Evolutionary conservation across 768 basidiomycete genomes (phyloP).

Genomic region (Brasilioporus rufonigricans): DNA sequence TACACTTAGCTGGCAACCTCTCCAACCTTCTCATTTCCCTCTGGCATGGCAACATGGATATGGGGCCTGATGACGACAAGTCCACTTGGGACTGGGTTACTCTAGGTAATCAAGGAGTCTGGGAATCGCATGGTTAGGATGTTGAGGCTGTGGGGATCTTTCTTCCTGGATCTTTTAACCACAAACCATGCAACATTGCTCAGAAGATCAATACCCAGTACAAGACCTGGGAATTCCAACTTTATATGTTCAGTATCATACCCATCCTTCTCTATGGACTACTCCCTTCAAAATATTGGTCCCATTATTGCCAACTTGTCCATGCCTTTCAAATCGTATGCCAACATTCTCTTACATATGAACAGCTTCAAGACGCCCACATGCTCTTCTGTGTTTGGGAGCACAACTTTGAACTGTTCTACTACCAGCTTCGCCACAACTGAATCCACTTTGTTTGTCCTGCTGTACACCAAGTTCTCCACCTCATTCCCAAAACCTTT

Average conservation of each 20-base stretch:
- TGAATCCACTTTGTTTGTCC: too few relatives aligned
- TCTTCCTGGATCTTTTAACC: neutral
- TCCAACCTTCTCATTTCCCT: neutral
- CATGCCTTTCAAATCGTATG: neutral
- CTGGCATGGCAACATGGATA: neutral
- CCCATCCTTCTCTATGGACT: neutral
- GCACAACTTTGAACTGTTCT: too few relatives aligned
- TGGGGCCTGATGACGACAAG: neutral
- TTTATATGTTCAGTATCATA: neutral
- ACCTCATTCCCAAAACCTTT: too few relatives aligned
- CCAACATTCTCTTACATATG: too few relatives aligned
- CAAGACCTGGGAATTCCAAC: neutral
- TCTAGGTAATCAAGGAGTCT: neutral
- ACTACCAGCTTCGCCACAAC: too few relatives aligned
- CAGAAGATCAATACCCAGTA: too few relatives aligned
- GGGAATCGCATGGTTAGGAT: neutral
- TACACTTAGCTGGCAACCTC: neutral
- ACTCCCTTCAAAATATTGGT: neutral
- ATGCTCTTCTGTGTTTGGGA: too few relatives aligned
- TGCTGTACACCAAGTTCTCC: too few relatives aligned
- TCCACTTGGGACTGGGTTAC: neutral
- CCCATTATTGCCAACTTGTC: neutral
- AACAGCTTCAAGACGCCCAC: neutral
- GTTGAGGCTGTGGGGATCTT: neutral
- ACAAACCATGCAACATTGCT: neutral